These are phyloP conservation scores for Abelmoschus esculentus DNA, from an alignment of 345 rosid genomes.

Conservation along the genomic window DNA sequence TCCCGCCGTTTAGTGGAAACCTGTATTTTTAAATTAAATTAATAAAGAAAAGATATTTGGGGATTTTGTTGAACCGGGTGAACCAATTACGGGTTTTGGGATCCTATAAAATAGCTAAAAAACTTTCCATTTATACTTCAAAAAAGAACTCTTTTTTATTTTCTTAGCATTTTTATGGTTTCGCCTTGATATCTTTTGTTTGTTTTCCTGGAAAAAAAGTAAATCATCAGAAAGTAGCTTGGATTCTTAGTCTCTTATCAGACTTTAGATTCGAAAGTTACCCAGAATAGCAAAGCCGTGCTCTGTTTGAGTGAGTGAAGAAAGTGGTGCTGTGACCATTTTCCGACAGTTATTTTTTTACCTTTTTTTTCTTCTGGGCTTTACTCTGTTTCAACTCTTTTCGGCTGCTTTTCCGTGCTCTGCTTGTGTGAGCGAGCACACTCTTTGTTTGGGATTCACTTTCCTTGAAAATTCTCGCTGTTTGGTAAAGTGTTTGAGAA, in stretches of 20 bases:
- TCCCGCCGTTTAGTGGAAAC: no score
- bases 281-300: not conserved
- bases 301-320: constrained; percentile 14
- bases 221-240: not conserved
- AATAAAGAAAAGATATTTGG: not conserved
- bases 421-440: no score
- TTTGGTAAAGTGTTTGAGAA: no score
- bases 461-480: no score
- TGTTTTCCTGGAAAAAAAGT: not conserved
- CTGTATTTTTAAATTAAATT: no score
- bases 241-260: not conserved
- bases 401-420: no score
- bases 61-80: not conserved
- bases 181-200: not conserved
- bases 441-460: no score
- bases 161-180: not conserved
- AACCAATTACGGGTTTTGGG: constrained; percentile 1
- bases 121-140: constrained; percentile 10
- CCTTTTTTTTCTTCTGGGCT: constrained; percentile 11
- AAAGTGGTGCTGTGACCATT: constrained; percentile 7
- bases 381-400: constrained; percentile 15
- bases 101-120: constrained; percentile 36
- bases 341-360: constrained; percentile 11
- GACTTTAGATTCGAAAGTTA: not conserved
- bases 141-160: not conserved